Conservation (phyloP, 73 alveolate genomes). For the Paramecium primaurelia region DNA sequence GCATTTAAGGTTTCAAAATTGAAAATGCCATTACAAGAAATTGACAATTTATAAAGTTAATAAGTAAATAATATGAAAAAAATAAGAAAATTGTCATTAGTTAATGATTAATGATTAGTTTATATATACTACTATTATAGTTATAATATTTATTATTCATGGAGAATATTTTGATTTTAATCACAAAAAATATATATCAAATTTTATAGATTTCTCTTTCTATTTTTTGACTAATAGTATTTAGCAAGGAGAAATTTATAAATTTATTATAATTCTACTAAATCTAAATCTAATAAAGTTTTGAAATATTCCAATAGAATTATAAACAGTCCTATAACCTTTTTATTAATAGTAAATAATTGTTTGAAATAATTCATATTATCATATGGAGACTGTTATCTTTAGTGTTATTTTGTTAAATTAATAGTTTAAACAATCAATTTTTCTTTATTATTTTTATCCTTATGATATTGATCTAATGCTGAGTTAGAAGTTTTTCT, state of each 20-base stretch:
- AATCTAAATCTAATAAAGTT: too few species aligned
- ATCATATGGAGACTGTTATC: background rate
- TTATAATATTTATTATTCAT: background rate
- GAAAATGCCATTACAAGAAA: background rate
- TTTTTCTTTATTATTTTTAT: too few species aligned
- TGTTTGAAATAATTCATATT: too few species aligned
- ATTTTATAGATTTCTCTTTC: background rate
- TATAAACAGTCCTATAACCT: background rate
- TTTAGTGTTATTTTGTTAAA: too few species aligned
- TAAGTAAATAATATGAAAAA: background rate
- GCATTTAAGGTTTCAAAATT: background rate
- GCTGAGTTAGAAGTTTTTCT: too few species aligned
- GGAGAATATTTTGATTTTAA: background rate
- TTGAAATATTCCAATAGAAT: too few species aligned
- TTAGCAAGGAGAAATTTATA: too few species aligned
- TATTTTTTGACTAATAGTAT: too few species aligned
- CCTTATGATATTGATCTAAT: too few species aligned
- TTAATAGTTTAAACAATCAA: too few species aligned
- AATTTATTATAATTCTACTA: too few species aligned
- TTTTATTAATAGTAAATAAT: too few species aligned
- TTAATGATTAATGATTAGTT: background rate
- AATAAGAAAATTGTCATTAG: background rate
- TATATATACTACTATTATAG: background rate
- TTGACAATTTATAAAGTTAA: background rate
- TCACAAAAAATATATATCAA: background rate